Conservation (phyloP, 1,284 basidiomycete genomes). For the Moniliella sp. region DNA sequence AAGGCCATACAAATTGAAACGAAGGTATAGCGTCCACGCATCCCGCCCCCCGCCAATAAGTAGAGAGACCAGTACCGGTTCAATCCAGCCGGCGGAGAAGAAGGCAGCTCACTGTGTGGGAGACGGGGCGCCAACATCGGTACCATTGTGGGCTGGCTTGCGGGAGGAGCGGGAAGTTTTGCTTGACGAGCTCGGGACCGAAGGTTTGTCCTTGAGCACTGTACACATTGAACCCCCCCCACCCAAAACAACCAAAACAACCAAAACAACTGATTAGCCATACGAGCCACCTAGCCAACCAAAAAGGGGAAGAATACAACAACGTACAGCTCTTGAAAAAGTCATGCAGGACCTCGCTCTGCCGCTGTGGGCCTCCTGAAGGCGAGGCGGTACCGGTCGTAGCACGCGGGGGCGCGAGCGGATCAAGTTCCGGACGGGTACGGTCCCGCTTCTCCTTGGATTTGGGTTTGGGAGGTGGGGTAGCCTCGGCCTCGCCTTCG, state of each 20-base stretch:
- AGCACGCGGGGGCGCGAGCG: neutral
- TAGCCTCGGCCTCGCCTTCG: neutral
- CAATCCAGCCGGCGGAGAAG: too few species aligned
- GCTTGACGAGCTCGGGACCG: neutral
- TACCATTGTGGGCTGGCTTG: too few species aligned
- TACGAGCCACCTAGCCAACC: neutral
- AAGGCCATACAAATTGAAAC: too few species aligned
- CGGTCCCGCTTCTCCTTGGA: neutral
- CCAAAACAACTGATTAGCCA: neutral
- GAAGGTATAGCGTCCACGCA: too few species aligned
- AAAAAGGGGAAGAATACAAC: constrained; percentile 1
- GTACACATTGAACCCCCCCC: neutral
- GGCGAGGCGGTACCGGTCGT: neutral
- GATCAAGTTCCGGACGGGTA: neutral
- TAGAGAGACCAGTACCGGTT: too few species aligned
- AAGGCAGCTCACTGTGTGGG: too few species aligned
- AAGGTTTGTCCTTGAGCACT: neutral
- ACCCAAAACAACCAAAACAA: neutral
- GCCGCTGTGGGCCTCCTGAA: constrained; percentile 5
- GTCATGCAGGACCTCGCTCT: constrained; percentile 23
- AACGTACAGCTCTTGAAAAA: constrained; percentile 23
- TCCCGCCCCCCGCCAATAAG: too few species aligned
- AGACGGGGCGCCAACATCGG: too few species aligned
- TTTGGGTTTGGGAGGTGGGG: neutral
- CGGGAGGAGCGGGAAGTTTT: neutral